Evolutionary conservation across 441 rosid genomes (phyloP), one percentile per base, ranked within the genome.

Genomic region (Jatropha podagrica): DNA sequence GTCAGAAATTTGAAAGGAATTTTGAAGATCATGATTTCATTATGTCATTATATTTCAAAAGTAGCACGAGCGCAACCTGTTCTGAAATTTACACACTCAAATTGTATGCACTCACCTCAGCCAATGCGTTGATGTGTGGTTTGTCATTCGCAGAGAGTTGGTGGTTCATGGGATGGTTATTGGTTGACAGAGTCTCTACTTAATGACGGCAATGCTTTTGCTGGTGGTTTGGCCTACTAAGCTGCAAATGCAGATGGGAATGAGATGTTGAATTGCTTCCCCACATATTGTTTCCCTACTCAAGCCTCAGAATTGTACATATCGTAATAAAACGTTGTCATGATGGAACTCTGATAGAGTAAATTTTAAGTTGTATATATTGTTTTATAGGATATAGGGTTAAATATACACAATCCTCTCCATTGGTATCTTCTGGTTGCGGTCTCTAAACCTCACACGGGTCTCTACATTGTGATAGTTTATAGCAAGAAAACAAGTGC

Each of bases 111-210:
- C 41, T 64, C 26, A 4, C 42, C n/a, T n/a, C 41, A 15, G 17
- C 38, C 38, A 18, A 55, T 48, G 44, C 76, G 55, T 37, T n/a
- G 66, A 65, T 60, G 63, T 26, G 60, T 70, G 76, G 73, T 51
- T 77, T 78, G 27, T 76, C 74, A 32, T 62, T 72, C 83, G 83
- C 89, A 91, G 97, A 86, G 91, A 78, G 81, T 93, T 70, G 99
- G 99, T n/a, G 93, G 99, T 69, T 90, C 87, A 12, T 91, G 97
- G 97, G 99, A 95, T 77, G 99, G 97, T 61, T 95, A 93, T 82
- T 93, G 99, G 97, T 83, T 95, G 66, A 92, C 97, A 14, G 99
- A 92, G 81, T 92, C 97, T 72, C 69, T 95, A 54, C 95, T 86
- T 72, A 91, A 90, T 42, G 99, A 95, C 41, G 97, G 97, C 69